Percentiles rank a stretch among this genome's conserved stretches.
Conservation (phyloP, 1,139 yeast genomes). For the Taphrina confusa region DNA sequence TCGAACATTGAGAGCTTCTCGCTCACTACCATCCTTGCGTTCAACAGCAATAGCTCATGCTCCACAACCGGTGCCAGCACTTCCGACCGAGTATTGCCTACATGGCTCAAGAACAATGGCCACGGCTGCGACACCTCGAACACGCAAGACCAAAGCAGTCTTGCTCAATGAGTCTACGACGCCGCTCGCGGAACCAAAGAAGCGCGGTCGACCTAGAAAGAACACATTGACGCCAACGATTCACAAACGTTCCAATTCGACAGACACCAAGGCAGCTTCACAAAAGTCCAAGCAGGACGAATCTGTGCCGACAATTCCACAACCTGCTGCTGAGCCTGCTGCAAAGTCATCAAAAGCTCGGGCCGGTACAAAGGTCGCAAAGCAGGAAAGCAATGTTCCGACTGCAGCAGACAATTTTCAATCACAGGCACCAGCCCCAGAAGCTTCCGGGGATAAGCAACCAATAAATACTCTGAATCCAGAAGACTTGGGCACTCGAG, state of each 20-base stretch:
- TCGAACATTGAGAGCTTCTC: constrained; percentile 24
- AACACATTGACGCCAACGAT: not conserved
- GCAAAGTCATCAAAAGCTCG: not conserved
- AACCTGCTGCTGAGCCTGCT: not conserved
- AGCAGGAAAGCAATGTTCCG: constrained; percentile 17
- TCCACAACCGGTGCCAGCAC: constrained; percentile 22
- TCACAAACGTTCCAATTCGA: constrained; percentile 27
- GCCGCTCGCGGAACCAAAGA: constrained; percentile 22
- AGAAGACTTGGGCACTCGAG: constrained; percentile 10
- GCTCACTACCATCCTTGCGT: constrained; percentile 30
- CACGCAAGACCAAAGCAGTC: constrained; percentile 13
- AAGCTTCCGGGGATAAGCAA: not conserved
- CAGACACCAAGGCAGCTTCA: constrained; percentile 13
- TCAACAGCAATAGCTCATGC: constrained; percentile 14
- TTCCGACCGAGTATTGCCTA: constrained; percentile 1
- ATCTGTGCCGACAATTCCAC: constrained; percentile 1
- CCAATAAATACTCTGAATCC: constrained; percentile 6
- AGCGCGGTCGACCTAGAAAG: constrained; percentile 32
- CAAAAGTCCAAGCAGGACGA: constrained; percentile 2
- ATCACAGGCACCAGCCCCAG: not conserved
- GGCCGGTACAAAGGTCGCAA: not conserved
- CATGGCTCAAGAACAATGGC: constrained; percentile 17
- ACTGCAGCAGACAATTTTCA: constrained; percentile 20
- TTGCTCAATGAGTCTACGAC: constrained; percentile 4
- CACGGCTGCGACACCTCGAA: constrained; percentile 8